A percentile compares a stretch with the other conserved stretches of the same genome.
Conservation (phyloP, 2,329 filamentous ascomycete genomes). For the Incumbomyces delicatus region DNA sequence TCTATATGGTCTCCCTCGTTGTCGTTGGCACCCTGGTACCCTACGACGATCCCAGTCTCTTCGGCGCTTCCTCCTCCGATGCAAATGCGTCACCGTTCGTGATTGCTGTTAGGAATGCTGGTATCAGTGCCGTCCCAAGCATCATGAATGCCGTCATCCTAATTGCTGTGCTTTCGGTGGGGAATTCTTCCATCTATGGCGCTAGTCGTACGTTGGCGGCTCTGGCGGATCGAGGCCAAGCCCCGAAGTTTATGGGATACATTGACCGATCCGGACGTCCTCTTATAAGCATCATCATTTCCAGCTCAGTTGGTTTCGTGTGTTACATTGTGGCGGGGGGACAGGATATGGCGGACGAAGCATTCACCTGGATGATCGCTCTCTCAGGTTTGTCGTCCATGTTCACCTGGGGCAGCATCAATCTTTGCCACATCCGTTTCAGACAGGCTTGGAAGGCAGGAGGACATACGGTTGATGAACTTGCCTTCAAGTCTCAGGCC, state of each 20-base stretch:
- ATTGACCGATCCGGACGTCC: constrained; percentile 76
- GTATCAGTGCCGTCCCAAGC: constrained; percentile 69
- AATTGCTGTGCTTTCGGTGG: constrained; percentile 79
- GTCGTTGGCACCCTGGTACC: constrained; percentile 76
- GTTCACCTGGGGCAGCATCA: constrained; percentile 65
- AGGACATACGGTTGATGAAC: constrained; percentile 51
- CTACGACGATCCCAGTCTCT: constrained; percentile 54
- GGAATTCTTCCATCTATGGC: constrained; percentile 85
- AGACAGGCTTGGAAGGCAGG: constrained; percentile 49
- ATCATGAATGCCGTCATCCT: constrained; percentile 95
- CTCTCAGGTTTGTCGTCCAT: constrained; percentile 64
- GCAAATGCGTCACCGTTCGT: constrained; percentile 81
- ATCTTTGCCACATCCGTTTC: constrained; percentile 39
- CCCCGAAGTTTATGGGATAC: constrained; percentile 66
- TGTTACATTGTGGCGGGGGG: constrained; percentile 62
- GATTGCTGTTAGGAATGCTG: constrained; percentile 77
- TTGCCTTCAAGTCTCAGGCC: constrained; percentile 53
- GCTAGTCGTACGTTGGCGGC: constrained; percentile 83
- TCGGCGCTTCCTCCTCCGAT: constrained; percentile 48
- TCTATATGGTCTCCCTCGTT: constrained; percentile 75
- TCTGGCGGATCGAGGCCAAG: constrained; percentile 77
- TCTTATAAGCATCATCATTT: constrained; percentile 59
- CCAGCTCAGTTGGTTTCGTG: constrained; percentile 61
- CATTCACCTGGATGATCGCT: constrained; percentile 69
- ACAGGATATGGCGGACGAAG: constrained; percentile 31